Percentiles rank a stretch among this genome's conserved stretches.
phyloP scores from a whole-genome alignment of 1,284 basidiomycete genomes.

The Takashimella tepidaria region DNA sequence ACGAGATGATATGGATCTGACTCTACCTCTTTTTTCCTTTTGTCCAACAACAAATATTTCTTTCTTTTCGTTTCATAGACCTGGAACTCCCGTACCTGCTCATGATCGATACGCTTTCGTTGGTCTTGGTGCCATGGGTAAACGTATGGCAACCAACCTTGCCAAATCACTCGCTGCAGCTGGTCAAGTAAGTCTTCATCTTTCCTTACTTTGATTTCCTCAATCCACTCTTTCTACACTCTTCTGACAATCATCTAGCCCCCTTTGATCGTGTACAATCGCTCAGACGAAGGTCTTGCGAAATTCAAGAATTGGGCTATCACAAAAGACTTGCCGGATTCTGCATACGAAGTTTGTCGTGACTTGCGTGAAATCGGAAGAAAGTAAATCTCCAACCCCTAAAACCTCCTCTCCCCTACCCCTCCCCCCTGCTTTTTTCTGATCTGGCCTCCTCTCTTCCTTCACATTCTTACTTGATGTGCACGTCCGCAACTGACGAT shows the following conservation, averaged over 20 bases:
- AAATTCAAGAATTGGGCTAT: conserved; percentile 37
- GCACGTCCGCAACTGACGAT: too few species aligned
- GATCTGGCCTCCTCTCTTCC: too few species aligned
- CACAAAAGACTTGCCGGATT: conserved; percentile 24
- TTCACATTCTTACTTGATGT: too few species aligned
- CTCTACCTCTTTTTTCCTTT: too few species aligned
- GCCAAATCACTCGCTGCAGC: conserved; percentile 25
- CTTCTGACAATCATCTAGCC: conserved; percentile 22
- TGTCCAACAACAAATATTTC: too few species aligned
- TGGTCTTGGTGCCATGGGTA: conserved; percentile 48
- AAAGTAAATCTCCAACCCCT: conserved; percentile 34
- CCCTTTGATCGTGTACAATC: conserved; percentile 47
- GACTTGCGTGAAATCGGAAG: conserved; percentile 40
- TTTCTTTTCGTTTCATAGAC: too few species aligned
- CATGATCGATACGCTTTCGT: conserved; percentile 46
- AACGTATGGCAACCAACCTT: conserved; percentile 45
- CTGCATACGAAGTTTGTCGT: conserved; percentile 31
- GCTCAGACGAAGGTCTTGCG: conserved; percentile 31
- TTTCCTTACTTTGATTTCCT: not conserved
- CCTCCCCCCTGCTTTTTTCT: too few species aligned
- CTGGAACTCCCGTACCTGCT: conserved; percentile 33
- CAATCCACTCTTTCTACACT: conserved; percentile 8
- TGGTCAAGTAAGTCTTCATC: conserved; percentile 15
- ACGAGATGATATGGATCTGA: too few species aligned
- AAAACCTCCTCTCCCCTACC: too few species aligned